Base-by-base conservation (phyloP, 2,329 filamentous ascomycete genomes). In the Aureobasidium namibiae region DNA sequence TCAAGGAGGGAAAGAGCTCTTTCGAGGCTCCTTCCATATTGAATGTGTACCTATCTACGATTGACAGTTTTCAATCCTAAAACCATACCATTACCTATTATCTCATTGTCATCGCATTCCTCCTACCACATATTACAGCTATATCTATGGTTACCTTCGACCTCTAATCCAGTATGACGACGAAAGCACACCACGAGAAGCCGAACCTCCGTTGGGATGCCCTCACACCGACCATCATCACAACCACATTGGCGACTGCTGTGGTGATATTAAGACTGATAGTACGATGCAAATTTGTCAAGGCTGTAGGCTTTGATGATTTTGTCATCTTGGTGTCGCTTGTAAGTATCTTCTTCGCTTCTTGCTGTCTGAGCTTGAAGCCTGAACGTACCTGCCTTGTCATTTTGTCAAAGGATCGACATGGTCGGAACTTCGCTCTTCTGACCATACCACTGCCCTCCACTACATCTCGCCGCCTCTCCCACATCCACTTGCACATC, bases 241-340 rank as follows among this genome's bases (percentile, higher is more conserved):
- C 67, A 42, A 66, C 68, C 13, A 45, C 62, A 4, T 46, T 73
- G 8, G 67, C 71, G 3, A 69, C 67, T 2, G 23, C 64, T 3
- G 64, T 72, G 16, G 72, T 75, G 14, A 62, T 50, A 3, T 42
- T 69, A 39, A 64, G 73, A 62, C 71, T 71, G 58, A 72, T 71
- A 56, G 70, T 72, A 13, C 65, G 72, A 29, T 62, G 63, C 23
- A 64, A 64, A 31, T 61, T 74, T 9, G 66, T 69, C 8, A 65
- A 66, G 6, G 66, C 67, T 24, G 31, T 71, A 16, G 73, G 72
- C 11, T 61, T 67, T 38, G 73, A 75, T 63, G 72, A 75, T 62
- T 66, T 65, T 54, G 66, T 70, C 8, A 73, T 75, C 26, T 52
- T 70, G 10, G 52, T 70, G 3, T 69, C 72, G n/a, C 61, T 70